Conservation (phyloP, 2,329 filamentous ascomycete species). For the Cladorrhinum sp. region DNA sequence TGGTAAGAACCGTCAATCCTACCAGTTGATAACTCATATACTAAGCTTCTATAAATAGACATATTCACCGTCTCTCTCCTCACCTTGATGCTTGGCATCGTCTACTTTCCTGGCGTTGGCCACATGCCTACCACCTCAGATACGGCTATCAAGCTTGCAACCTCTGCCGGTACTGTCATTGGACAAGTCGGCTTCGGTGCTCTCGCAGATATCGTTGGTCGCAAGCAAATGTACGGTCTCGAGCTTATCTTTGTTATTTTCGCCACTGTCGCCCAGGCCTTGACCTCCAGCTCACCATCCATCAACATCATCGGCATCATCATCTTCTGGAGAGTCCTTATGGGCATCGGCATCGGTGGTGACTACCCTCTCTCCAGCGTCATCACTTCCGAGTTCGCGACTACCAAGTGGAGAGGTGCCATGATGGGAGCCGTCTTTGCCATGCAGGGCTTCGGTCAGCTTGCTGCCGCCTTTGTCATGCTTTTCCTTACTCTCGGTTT, state of each 20-base stretch:
- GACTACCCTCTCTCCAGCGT: conserved; percentile 81
- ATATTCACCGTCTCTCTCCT: conserved; percentile 75
- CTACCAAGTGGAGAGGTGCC: conserved; percentile 78
- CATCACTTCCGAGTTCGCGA: conserved; percentile 85
- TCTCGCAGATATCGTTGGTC: conserved; percentile 71
- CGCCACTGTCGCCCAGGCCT: conserved; percentile 68
- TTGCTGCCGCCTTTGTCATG: conserved; percentile 70
- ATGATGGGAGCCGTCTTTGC: conserved; percentile 88
- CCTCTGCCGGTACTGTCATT: conserved; percentile 77
- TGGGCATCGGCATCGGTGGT: conserved; percentile 67
- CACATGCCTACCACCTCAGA: conserved; percentile 65
- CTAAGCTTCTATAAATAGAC: conserved; percentile 14
- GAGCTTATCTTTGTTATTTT: conserved; percentile 80
- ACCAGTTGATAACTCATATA: background rate
- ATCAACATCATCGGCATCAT: conserved; percentile 64
- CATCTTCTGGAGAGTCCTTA: conserved; percentile 78
- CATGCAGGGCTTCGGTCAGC: conserved; percentile 83
- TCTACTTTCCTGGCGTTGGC: conserved; percentile 62
- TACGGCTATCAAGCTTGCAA: conserved; percentile 81
- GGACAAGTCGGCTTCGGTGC: conserved; percentile 79
- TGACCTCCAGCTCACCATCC: conserved; percentile 60
- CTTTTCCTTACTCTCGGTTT: conserved; percentile 72
- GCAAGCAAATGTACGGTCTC: conserved; percentile 66
- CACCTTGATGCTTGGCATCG: conserved; percentile 73
- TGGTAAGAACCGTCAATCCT: background rate